phyloP scores from a whole-genome alignment of 129 eudicot species.

The Cynara cardunculus region DNA sequence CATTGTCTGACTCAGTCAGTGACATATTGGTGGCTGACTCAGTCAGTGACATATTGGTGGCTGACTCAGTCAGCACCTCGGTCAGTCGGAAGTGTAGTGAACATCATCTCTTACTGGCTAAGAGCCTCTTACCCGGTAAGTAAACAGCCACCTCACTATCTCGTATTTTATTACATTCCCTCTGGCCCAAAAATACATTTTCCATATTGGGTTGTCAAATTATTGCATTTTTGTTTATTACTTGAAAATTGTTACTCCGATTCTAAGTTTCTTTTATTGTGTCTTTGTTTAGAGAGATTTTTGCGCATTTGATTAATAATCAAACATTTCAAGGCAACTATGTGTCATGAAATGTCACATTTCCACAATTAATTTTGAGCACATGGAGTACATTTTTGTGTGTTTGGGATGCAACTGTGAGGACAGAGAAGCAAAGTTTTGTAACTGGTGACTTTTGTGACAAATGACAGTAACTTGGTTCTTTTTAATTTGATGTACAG shows the following conservation, averaged over 20 bases:
- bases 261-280: not conserved
- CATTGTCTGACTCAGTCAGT: not conserved
- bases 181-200: not conserved
- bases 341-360: not conserved
- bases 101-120: not conserved
- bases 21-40: not conserved
- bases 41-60: not conserved
- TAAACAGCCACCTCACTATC: not conserved
- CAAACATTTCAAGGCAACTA: not conserved
- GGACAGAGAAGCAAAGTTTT: constrained; percentile 1
- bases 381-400: not conserved
- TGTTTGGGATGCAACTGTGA: not conserved
- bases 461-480: not conserved
- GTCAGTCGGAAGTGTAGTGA: not conserved
- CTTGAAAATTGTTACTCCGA: not conserved
- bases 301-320: not conserved
- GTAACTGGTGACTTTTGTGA: not conserved
- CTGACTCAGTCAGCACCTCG: not conserved
- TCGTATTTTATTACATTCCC: not conserved
- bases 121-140: not conserved
- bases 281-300: not conserved
- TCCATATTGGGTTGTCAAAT: not conserved
- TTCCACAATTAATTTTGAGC: not conserved
- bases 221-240: not conserved
- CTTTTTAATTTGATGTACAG: constrained; percentile 31